Evolutionary conservation across 257 asterid genomes (phyloP).

Genomic region (Nicotiana attenuata): DNA sequence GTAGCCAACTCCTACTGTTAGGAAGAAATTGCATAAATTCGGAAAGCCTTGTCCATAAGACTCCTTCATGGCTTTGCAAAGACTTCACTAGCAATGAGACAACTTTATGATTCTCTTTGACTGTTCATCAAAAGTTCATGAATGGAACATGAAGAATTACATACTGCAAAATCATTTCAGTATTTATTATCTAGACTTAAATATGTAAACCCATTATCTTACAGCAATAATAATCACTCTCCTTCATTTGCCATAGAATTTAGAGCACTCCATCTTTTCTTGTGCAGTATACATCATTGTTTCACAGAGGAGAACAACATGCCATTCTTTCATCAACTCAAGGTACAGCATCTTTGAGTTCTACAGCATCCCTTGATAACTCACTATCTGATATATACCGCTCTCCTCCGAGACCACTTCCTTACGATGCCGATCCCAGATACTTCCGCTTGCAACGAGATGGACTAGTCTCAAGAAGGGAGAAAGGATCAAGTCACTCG

Average conservation of each 20-base stretch:
- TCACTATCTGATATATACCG: constrained; percentile 76
- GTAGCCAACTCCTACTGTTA: not conserved
- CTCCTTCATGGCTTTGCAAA: not conserved
- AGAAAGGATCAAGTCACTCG: constrained; percentile 73
- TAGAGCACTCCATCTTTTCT: constrained; percentile 11
- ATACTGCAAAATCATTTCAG: not conserved
- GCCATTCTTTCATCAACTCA: constrained; percentile 49
- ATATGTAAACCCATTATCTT: not conserved
- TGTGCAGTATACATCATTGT: constrained; percentile 67
- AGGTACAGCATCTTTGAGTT: constrained; percentile 51
- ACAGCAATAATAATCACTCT: not conserved
- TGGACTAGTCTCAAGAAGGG: constrained; percentile 70
- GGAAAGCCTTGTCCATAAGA: constrained; percentile 1
- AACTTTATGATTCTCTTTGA: not conserved
- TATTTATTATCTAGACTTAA: not conserved
- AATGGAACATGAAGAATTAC: not conserved
- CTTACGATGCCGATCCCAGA: constrained; percentile 83
- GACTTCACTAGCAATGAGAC: not conserved
- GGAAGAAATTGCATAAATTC: not conserved
- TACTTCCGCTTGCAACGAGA: constrained; percentile 59
- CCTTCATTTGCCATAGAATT: constrained; percentile 14
- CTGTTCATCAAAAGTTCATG: not conserved
- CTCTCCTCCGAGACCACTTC: constrained; percentile 93
- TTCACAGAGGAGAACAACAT: constrained; percentile 61
- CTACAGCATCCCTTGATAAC: constrained; percentile 57